phyloP scores from a whole-genome alignment of 768 basidiomycete species.

The Goffeauzyma gilvescens region DNA sequence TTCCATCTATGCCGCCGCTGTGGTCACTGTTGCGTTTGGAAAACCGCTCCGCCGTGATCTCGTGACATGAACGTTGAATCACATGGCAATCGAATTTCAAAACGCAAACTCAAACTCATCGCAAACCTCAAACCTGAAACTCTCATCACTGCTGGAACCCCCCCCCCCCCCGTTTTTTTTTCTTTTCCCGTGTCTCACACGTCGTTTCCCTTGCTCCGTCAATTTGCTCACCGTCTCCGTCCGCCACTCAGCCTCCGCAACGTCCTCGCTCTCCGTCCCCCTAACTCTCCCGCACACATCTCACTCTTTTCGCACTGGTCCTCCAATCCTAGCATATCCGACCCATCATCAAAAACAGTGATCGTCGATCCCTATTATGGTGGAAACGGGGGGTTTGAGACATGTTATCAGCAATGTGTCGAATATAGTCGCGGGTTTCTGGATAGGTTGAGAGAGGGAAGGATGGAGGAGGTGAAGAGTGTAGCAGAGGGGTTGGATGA shows the following conservation, averaged over 20 bases:
- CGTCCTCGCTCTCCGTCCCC: constrained; percentile 14
- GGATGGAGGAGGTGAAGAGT: constrained; percentile 2
- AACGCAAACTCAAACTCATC: too few relatives aligned
- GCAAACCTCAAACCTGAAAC: constrained; percentile 30
- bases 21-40: too few relatives aligned
- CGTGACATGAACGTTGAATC: too few relatives aligned
- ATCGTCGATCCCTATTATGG: constrained; percentile 79
- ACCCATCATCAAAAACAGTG: constrained; percentile 37
- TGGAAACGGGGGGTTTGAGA: constrained; percentile 52
- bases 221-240: constrained; percentile 17
- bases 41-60: too few relatives aligned
- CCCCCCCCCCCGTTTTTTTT: not conserved
- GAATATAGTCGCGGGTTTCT: constrained; percentile 52
- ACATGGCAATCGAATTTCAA: too few relatives aligned
- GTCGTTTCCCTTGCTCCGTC: constrained; percentile 13
- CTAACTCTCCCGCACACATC: constrained; percentile 19
- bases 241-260: constrained; percentile 23
- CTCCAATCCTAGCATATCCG: constrained; percentile 31
- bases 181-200: not conserved
- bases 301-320: constrained; percentile 24
- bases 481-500: constrained; percentile 3
- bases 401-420: constrained; percentile 57
- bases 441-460: constrained; percentile 11
- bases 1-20: too few relatives aligned
- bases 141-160: constrained; percentile 38